Base-by-base conservation (phyloP, 331 rosid species). In the Malus hybrid region DNA sequence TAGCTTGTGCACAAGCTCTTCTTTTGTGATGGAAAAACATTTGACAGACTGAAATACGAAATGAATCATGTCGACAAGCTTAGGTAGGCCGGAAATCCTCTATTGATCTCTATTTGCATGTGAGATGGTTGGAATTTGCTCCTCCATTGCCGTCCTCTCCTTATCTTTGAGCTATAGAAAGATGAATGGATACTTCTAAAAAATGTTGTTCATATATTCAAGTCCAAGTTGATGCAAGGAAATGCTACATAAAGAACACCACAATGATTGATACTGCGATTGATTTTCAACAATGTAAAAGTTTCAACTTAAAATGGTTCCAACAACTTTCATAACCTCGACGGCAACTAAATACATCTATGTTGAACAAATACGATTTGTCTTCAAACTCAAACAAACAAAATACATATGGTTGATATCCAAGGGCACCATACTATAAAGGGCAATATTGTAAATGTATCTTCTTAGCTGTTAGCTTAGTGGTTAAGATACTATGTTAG, bases 1-100 rank as follows among this genome's bases (percentile, higher is more conserved):
- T 77, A 94, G 77, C 87, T 90, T 89, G 86, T 84, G 79, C 18
- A 92, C 42, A 82, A 94, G 96, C 92, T 90, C 97, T 78, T 74
- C 84, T 76, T 88, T 92, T 6, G 91, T 86, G 67, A 92, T 79
- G 44, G 86, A 82, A 14, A 89, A 82, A 5, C 87, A 88, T 29
- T 76, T 87, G 32, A 60, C 75, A 13, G 88, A 84, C 79, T 84
- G 91, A 79, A 81, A 78, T 70, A 94, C 76, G 77, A 85, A 72
- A 68, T 79, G 85, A 77, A 94, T 86, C 86, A 80, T 89, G 84
- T 90, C 82, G 74, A 92, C 92, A 79, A 94, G 89, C 77, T 82
- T 92, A 48, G 97, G 97, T 72, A 88, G 87, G 44, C 79, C 26
- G 44, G 92, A 86, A 28, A 87, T 88, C 86, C 83, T 79, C 61